Base-by-base conservation (phyloP, 164 flowering plant species). In the Dillenia suffruticosa region DNA sequence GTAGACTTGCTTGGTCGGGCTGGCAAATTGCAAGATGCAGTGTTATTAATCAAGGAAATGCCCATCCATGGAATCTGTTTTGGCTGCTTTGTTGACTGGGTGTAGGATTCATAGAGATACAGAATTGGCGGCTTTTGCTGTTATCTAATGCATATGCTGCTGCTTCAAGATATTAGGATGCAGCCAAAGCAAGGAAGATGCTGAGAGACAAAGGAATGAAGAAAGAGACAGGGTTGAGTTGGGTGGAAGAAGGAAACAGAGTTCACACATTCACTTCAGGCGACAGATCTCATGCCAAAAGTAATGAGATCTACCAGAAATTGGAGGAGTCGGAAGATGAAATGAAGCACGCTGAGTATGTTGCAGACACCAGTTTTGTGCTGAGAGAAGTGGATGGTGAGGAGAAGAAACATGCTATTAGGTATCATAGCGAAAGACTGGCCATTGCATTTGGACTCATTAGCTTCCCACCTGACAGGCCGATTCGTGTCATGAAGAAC, bases 221-320 rank as follows among this genome's bases (percentile, higher is more conserved):
- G 76, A 95, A 92, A 74, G 99, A 89, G 69, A 82, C 96, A 9
- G 97, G 97, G 32, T 79, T 95, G 76, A 95, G 99, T 68, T 92
- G 97, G 99, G 90, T 95, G 10, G 97, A 92, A 75, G 94, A 91
- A 44, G 96, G 97, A 56, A 84, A 84, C 47, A 79, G 63, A 60
- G 84, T 90, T 22, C 97, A 92, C 70, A 81, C 84, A 17, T 95
- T 95, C 74, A 77, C 84, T 46, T 74, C 97, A 11, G 93, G 89
- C 56, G 97, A 92, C 51, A 77, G 81, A 52, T 53, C 63, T n/a
- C 94, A 95, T 58, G 67, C 72, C 0, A 74, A 66, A 69, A 61
- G 80, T 1, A 51, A 58, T 44, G 81, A 81, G 63, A 95, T 95
- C 12, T 92, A 88, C 68, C 56, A 62, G 59, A 95, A 89, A 60